Evolutionary conservation across 1,284 basidiomycete species (phyloP).

Genomic region (Cystobasidium pallidum): DNA sequence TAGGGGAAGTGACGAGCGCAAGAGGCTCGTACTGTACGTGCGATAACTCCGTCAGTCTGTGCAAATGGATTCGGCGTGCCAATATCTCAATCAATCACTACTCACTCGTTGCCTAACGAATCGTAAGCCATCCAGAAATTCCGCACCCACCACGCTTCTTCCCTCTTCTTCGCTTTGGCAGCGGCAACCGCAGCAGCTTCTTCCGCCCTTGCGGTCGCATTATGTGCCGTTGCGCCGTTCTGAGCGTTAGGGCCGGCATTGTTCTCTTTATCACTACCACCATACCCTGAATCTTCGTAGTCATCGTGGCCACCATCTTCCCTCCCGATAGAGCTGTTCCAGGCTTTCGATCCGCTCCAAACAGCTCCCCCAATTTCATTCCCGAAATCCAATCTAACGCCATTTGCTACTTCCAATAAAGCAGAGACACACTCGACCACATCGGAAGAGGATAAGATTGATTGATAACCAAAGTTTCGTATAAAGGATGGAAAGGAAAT

Average conservation of each 20-base stretch:
- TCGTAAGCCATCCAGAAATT: constrained; percentile 96
- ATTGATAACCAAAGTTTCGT: constrained; percentile 84
- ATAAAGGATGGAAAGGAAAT: constrained; percentile 91
- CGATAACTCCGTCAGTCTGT: no score
- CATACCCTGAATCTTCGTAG: constrained; percentile 63
- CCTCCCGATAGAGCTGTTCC: constrained; percentile 45
- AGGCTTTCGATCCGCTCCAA: constrained; percentile 65
- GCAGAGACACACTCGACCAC: constrained; percentile 88
- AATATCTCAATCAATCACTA: no score
- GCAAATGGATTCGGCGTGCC: no score
- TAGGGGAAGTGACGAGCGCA: constrained; percentile 77
- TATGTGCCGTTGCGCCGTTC: constrained; percentile 43
- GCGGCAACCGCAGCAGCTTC: constrained; percentile 45
- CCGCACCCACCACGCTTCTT: constrained; percentile 75
- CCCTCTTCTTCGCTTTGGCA: constrained; percentile 56
- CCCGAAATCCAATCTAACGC: constrained; percentile 84
- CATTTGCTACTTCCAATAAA: constrained; percentile 86
- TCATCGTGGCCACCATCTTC: constrained; percentile 53
- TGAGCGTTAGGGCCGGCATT: constrained; percentile 60
- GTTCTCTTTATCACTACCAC: constrained; percentile 63
- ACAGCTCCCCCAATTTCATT: constrained; percentile 73
- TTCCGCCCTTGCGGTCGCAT: constrained; percentile 42
- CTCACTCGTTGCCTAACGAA: constrained; percentile 78
- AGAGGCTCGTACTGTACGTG: constrained; percentile 64
- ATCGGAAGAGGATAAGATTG: constrained; percentile 86